Conservation (phyloP, 148 eudicot species). For the Rhododendron griersonianum region DNA sequence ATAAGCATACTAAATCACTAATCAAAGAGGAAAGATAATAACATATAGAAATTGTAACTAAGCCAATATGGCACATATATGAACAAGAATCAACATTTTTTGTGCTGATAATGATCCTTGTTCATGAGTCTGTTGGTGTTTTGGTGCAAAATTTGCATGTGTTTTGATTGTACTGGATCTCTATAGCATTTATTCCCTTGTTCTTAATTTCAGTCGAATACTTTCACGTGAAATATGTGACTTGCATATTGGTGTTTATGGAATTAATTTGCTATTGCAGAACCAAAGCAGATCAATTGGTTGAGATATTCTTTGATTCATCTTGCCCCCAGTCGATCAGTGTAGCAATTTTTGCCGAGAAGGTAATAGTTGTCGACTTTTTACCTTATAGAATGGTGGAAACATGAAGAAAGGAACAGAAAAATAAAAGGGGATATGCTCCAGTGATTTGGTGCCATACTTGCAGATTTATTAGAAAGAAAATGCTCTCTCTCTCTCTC, state of each 20-base stretch:
- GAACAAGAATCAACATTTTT: not conserved
- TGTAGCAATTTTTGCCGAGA: conserved; percentile 56
- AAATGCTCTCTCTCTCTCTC: not conserved
- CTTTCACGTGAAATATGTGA: not conserved
- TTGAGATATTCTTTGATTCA: conserved; percentile 50
- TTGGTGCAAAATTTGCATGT: not conserved
- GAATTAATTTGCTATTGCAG: conserved; percentile 38
- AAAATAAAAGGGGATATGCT: not conserved
- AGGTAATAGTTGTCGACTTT: conserved; percentile 34
- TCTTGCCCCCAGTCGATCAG: conserved; percentile 61
- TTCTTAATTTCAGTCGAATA: not conserved
- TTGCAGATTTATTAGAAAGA: not conserved
- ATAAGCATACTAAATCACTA: not conserved
- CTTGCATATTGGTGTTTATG: not conserved
- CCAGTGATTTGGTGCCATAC: not conserved
- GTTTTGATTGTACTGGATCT: conserved; percentile 8
- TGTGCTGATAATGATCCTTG: not conserved
- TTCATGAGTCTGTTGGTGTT: not conserved
- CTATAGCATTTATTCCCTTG: not conserved
- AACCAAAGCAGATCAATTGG: conserved; percentile 47
- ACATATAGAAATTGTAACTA: not conserved
- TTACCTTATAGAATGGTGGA: not conserved
- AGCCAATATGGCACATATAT: not conserved
- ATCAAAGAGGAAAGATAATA: not conserved
- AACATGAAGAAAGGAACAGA: not conserved